Percentiles rank a stretch among this genome's conserved stretches.
Conservation (phyloP, 78 protist species). For the Dictyostelium firmibasis region DNA sequence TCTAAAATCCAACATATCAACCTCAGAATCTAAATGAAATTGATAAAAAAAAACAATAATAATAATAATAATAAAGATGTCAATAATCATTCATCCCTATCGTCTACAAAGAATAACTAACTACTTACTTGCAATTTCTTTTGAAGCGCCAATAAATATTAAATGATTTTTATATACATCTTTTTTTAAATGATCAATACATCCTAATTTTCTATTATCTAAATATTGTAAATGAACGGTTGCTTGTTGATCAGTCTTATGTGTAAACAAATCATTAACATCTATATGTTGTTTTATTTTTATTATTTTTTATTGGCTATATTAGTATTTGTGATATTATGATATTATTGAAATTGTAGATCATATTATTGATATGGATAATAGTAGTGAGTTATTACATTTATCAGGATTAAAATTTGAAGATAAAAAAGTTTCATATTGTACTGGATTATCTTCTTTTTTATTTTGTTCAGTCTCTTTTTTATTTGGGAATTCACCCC, state of each 20-base stretch:
- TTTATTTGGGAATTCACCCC: slow-evolving; percentile 6
- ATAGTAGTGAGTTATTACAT: background rate
- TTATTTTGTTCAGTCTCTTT: slow-evolving; percentile 1
- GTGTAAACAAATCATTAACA: slow-evolving; percentile 50
- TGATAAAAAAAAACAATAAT: background rate
- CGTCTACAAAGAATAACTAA: no score
- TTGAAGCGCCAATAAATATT: slow-evolving; percentile 73
- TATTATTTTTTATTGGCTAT: no score
- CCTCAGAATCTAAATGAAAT: slow-evolving; percentile 41
- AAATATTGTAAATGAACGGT: slow-evolving; percentile 11
- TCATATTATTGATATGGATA: no score
- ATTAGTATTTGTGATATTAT: background rate
- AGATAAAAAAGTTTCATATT: slow-evolving; percentile 34
- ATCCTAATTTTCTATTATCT: slow-evolving; percentile 63
- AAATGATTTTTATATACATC: slow-evolving; percentile 79
- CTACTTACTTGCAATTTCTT: slow-evolving; percentile 77
- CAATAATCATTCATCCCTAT: background rate
- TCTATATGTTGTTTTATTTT: no score
- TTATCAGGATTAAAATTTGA: slow-evolving; percentile 17
- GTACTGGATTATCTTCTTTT: slow-evolving; percentile 43
- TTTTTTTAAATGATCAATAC: slow-evolving; percentile 62
- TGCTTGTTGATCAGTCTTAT: slow-evolving; percentile 37
- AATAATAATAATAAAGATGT: background rate
- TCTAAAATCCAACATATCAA: slow-evolving; percentile 78
- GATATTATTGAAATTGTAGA: no score